These are phyloP conservation scores for Pseudocercospora ulei DNA, from an alignment of 2,329 filamentous ascomycete species.

Conservation along the genomic window DNA sequence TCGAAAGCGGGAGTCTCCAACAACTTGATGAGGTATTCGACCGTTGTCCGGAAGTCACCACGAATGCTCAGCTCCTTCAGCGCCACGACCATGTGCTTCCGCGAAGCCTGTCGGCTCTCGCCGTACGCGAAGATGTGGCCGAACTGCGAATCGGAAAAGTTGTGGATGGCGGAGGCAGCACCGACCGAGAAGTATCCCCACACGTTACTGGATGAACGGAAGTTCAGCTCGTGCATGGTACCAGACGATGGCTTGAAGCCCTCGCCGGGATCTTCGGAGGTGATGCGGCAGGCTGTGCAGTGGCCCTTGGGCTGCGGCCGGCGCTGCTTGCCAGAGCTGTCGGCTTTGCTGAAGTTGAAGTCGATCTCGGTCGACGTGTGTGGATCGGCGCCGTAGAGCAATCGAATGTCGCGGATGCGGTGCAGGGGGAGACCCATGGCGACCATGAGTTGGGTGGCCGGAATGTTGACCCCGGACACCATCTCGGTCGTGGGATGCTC, in stretches of 20 bases:
- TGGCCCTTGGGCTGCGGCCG: constrained; percentile 90
- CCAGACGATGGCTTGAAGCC: constrained; percentile 99
- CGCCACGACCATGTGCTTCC: constrained; percentile 98
- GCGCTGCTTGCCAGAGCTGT: constrained; percentile 73
- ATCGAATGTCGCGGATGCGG: constrained; percentile 87
- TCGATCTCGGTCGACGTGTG: constrained; percentile 80
- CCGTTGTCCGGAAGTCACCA: constrained; percentile 96
- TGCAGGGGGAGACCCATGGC: constrained; percentile 97
- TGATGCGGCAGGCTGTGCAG: constrained; percentile 97
- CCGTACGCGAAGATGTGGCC: constrained; percentile 99
- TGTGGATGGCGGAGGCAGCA: constrained; percentile 93
- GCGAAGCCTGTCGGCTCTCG: constrained; percentile 87
- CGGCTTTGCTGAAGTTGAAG: constrained; percentile 86
- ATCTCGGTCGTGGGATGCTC: constrained; percentile 99
- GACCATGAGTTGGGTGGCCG: constrained; percentile 93
- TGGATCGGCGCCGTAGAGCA: constrained; percentile 91
- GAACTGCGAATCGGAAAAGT: constrained; percentile 97
- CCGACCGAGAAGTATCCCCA: constrained; percentile 99
- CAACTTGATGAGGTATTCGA: constrained; percentile 97
- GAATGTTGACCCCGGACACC: constrained; percentile 95
- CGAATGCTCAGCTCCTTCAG: constrained; percentile 98
- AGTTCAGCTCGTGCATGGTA: constrained; percentile 98
- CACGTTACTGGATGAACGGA: constrained; percentile 95
- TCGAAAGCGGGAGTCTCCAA: constrained; percentile 97
- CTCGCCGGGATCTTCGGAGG: constrained; percentile 95